These are phyloP conservation scores for Tricholoma terreum DNA, from an alignment of 768 basidiomycete genomes.

Conservation along the genomic window DNA sequence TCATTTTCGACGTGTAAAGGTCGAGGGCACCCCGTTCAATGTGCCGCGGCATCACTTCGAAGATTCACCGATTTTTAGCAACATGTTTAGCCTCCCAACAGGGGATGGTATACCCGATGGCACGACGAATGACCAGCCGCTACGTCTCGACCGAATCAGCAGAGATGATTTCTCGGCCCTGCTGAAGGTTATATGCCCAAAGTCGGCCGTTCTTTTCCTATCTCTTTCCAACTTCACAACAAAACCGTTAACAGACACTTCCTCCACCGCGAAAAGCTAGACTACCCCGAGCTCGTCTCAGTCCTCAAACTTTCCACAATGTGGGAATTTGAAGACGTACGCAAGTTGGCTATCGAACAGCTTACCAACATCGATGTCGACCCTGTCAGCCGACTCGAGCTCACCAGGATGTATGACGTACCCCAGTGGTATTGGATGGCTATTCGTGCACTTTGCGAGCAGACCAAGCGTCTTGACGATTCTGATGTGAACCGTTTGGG, in stretches of 20 bases:
- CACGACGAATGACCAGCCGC: not conserved
- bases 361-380: constrained; percentile 16
- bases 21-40: not conserved
- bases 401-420: constrained; percentile 26
- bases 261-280: constrained; percentile 3
- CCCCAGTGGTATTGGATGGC: constrained; percentile 26
- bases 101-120: not conserved
- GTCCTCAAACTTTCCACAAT: constrained; percentile 32
- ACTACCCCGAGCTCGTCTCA: constrained; percentile 25
- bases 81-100: not conserved
- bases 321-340: constrained; percentile 31
- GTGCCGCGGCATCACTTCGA: not conserved
- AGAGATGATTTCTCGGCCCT: not conserved
- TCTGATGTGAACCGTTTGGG: constrained; percentile 24
- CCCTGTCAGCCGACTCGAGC: constrained; percentile 22
- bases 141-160: not conserved
- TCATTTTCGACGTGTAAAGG: not conserved
- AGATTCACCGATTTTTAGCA: not conserved
- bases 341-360: constrained; percentile 23
- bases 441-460: constrained; percentile 16
- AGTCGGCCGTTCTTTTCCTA: not conserved
- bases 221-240: too few relatives aligned
- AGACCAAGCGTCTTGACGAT: constrained; percentile 19
- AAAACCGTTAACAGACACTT: not conserved
- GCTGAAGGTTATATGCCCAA: not conserved